Conservation (phyloP, 192 early-diverging fungal species). For the Backusella tuberculispora region DNA sequence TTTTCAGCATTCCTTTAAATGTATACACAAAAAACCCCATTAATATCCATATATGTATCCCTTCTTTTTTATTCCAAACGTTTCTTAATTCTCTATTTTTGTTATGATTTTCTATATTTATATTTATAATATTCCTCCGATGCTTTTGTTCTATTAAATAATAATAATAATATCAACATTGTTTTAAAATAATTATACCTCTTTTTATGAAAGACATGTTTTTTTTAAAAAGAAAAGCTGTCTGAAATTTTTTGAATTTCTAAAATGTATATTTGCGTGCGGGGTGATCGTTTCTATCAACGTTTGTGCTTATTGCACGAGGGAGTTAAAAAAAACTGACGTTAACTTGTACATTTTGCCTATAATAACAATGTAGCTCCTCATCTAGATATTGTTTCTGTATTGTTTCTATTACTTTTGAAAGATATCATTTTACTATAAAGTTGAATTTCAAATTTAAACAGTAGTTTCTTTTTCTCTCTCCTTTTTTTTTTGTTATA, state of each 20-base stretch:
- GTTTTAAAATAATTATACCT: neutral
- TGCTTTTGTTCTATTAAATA: neutral
- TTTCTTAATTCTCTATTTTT: neutral
- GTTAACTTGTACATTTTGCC: too few species aligned
- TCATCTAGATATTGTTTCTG: too few species aligned
- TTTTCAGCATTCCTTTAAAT: slow-evolving; percentile 11
- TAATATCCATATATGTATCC: slow-evolving; percentile 16
- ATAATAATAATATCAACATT: neutral
- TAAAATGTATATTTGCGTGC: neutral
- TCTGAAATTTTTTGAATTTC: neutral
- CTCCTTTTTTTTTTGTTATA: neutral
- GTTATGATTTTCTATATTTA: slow-evolving; percentile 16
- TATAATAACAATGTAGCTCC: too few species aligned
- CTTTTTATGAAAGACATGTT: too few species aligned
- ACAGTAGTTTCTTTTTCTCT: neutral
- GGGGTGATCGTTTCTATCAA: too few species aligned
- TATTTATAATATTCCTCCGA: neutral
- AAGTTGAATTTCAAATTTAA: too few species aligned
- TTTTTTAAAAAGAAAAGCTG: neutral
- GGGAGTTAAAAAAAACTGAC: too few species aligned
- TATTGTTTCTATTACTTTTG: too few species aligned
- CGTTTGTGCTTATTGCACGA: too few species aligned
- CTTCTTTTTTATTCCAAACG: neutral
- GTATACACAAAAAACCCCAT: neutral
- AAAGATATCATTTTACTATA: too few species aligned